These are phyloP conservation scores for Cercospora sesami DNA, from an alignment of 2,329 filamentous ascomycete species.

Conservation along the genomic window DNA sequence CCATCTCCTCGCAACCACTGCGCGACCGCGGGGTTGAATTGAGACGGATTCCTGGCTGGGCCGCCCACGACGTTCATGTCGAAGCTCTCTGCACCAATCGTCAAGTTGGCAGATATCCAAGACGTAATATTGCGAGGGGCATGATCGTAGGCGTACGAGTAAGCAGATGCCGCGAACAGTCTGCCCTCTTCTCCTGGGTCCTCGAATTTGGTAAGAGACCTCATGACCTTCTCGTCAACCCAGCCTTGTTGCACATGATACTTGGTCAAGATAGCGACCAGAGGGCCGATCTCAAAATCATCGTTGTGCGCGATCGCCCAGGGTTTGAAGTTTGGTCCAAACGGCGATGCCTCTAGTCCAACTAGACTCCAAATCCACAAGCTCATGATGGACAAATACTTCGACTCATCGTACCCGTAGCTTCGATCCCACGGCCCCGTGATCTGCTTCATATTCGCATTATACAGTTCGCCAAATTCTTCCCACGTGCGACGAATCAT, in stretches of 20 bases:
- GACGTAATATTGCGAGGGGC: conserved; percentile 59
- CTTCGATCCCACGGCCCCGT: conserved; percentile 65
- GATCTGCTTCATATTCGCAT: conserved; percentile 60
- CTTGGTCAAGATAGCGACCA: conserved; percentile 57
- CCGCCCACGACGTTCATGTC: conserved; percentile 59
- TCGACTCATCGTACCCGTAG: conserved; percentile 65
- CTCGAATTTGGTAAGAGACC: conserved; percentile 49
- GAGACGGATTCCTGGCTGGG: conserved; percentile 51
- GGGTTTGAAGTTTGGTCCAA: conserved; percentile 41
- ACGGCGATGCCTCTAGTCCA: conserved; percentile 48
- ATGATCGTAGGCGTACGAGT: conserved; percentile 60
- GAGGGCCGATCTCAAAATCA: conserved; percentile 60
- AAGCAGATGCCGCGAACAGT: conserved; percentile 53
- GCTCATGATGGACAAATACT: conserved; percentile 59
- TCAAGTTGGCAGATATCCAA: conserved; percentile 58
- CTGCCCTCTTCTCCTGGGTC: conserved; percentile 4
- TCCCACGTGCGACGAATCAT: conserved; percentile 59
- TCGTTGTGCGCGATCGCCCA: conserved; percentile 59
- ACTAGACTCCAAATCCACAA: conserved; percentile 61
- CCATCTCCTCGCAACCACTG: conserved; percentile 52
- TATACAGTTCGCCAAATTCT: conserved; percentile 55
- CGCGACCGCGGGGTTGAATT: conserved; percentile 61
- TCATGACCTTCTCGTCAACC: conserved; percentile 44
- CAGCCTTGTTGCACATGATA: conserved; percentile 49
- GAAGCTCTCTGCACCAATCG: conserved; percentile 62